Conservation (phyloP, 306 rosid species). For the Castanea crenata region DNA sequence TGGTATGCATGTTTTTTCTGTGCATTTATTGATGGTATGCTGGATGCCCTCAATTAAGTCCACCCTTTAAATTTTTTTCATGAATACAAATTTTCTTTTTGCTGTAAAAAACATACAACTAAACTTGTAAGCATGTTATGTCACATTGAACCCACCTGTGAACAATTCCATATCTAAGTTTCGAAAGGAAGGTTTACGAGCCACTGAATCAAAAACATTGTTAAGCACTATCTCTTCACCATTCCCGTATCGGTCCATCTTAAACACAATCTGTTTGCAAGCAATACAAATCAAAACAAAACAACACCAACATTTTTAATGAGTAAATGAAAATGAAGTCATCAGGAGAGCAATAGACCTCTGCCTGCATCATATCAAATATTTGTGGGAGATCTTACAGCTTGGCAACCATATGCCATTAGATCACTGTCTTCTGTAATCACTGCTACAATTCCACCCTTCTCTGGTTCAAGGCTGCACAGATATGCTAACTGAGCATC, state of each 20-base stretch:
- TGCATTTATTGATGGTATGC: background rate
- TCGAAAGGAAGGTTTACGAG: slow-evolving; percentile 62
- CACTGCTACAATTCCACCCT: slow-evolving; percentile 72
- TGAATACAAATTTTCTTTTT: background rate
- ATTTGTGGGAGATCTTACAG: slow-evolving; percentile 63
- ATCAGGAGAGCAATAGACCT: slow-evolving; percentile 34
- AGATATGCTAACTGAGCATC: slow-evolving; percentile 93
- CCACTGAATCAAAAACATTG: slow-evolving; percentile 51
- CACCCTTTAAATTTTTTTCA: background rate
- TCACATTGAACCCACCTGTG: slow-evolving; percentile 48
- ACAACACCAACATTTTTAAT: slow-evolving; percentile 11
- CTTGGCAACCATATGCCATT: slow-evolving; percentile 88
- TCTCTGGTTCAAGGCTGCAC: slow-evolving; percentile 54
- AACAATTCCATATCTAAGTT: slow-evolving; percentile 61
- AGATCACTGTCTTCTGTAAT: slow-evolving; percentile 77
- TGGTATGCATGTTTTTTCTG: background rate
- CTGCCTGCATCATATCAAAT: slow-evolving; percentile 37
- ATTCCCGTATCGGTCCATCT: slow-evolving; percentile 87
- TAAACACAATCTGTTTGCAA: slow-evolving; percentile 65
- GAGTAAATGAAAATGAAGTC: slow-evolving; percentile 19
- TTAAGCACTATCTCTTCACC: slow-evolving; percentile 71
- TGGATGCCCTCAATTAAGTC: too few relatives aligned
- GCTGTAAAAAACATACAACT: background rate
- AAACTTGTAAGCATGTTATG: background rate
- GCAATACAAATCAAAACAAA: slow-evolving; percentile 30